Conservation (phyloP, 768 basidiomycete genomes). For the Termitomyces bulborhizus region DNA sequence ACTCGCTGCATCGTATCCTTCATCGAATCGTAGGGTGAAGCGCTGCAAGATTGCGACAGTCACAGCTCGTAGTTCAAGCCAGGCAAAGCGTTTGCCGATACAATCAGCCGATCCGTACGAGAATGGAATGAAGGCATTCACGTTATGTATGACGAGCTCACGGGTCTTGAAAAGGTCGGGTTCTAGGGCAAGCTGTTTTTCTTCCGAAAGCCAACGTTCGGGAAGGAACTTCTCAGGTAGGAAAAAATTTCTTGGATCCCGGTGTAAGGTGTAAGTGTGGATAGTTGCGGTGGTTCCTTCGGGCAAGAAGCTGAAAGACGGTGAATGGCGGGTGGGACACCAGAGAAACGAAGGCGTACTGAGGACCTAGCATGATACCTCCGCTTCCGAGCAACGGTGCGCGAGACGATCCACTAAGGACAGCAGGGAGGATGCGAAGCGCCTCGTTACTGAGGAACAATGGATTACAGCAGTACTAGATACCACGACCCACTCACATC, state of each 20-base stretch:
- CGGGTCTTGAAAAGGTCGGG: constrained; percentile 12
- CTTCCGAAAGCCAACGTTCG: constrained; percentile 29
- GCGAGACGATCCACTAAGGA: constrained; percentile 26
- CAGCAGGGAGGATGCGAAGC: constrained; percentile 30
- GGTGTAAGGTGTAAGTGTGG: constrained; percentile 32
- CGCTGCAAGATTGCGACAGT: constrained; percentile 20
- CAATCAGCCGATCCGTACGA: constrained; percentile 46
- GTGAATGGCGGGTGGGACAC: background rate
- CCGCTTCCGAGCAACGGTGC: constrained; percentile 11
- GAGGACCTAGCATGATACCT: constrained; percentile 12
- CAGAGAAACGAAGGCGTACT: constrained; percentile 8
- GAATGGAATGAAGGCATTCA: constrained; percentile 29
- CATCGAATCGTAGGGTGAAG: constrained; percentile 24
- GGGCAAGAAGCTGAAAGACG: constrained; percentile 25
- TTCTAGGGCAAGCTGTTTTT: constrained; percentile 12
- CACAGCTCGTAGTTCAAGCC: constrained; percentile 26
- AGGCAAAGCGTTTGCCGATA: constrained; percentile 34
- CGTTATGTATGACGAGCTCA: constrained; percentile 15
- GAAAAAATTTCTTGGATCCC: constrained; percentile 30
- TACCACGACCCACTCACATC: constrained; percentile 20
- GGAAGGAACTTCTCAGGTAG: constrained; percentile 30
- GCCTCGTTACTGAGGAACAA: constrained; percentile 25
- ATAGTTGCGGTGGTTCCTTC: constrained; percentile 32
- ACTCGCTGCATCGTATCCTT: constrained; percentile 15
- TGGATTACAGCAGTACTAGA: background rate